These are phyloP conservation scores for Neonectria ditissima DNA, from an alignment of 2,329 filamentous ascomycete genomes.

Conservation along the genomic window DNA sequence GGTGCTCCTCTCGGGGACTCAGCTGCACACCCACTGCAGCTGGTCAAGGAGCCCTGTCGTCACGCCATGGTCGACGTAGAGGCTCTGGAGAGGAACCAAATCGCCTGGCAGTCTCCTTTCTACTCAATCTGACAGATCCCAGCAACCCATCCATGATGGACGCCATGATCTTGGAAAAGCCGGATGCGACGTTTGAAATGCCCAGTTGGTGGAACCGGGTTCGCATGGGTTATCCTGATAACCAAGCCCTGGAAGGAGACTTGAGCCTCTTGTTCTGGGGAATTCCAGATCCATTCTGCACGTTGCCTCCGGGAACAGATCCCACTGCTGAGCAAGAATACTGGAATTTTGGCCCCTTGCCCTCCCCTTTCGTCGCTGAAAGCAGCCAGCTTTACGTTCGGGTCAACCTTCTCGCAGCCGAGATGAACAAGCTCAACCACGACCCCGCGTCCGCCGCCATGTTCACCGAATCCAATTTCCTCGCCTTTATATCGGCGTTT, in stretches of 20 bases:
- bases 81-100: background rate
- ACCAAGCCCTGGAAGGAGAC: background rate
- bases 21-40: background rate
- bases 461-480: slow-evolving; percentile 20
- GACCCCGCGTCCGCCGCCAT: background rate
- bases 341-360: background rate
- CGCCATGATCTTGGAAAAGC: background rate
- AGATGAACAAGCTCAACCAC: background rate
- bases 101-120: background rate
- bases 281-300: background rate
- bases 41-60: background rate
- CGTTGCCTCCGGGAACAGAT: background rate
- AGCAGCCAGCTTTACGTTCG: background rate
- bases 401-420: background rate
- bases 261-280: background rate
- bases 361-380: background rate
- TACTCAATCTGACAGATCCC: background rate
- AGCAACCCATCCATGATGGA: background rate
- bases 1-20: background rate
- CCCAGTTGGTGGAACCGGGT: background rate
- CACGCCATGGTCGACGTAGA: background rate
- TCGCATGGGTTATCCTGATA: background rate
- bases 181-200: background rate
- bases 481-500: slow-evolving; percentile 4
- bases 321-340: background rate